Conservation (phyloP, 2,329 filamentous ascomycete species). For the Arachnopeziza araneosa region DNA sequence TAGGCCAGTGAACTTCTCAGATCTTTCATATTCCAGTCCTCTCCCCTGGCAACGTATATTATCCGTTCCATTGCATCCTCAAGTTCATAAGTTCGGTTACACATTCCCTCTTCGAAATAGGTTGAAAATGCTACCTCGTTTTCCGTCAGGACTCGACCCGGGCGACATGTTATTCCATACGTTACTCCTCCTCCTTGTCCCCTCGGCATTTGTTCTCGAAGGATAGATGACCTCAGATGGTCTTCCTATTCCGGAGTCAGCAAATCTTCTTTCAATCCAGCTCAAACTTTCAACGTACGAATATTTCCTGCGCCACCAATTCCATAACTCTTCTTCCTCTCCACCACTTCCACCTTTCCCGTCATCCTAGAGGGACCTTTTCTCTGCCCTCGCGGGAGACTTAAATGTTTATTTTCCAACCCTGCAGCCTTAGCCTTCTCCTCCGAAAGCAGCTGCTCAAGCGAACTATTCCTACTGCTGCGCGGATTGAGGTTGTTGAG, state of each 20-base stretch:
- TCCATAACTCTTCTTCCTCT: slow-evolving; percentile 26
- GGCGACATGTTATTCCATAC: slow-evolving; percentile 14
- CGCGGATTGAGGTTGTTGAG: not conserved
- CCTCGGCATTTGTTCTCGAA: slow-evolving; percentile 14
- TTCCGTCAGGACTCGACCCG: slow-evolving; percentile 15
- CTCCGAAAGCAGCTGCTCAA: slow-evolving; percentile 4
- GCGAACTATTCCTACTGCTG: slow-evolving; percentile 1
- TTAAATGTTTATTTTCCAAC: slow-evolving; percentile 4
- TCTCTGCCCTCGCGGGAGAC: slow-evolving; percentile 3
- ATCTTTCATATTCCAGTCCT: too few species aligned
- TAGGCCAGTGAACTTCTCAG: not conserved
- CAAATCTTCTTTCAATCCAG: not conserved
- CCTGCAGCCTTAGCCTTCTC: not conserved
- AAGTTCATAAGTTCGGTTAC: not conserved
- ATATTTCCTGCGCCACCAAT: slow-evolving; percentile 31
- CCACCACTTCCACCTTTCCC: slow-evolving; percentile 1
- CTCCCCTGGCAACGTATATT: not conserved
- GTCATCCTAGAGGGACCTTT: not conserved
- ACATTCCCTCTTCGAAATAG: slow-evolving; percentile 17
- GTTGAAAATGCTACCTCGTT: slow-evolving; percentile 12
- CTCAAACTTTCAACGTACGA: slow-evolving; percentile 12
- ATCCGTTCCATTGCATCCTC: not conserved
- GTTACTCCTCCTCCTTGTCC: slow-evolving; percentile 20
- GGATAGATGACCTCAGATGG: slow-evolving; percentile 28
- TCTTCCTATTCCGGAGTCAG: slow-evolving; percentile 17